Evolutionary conservation across 1,284 basidiomycete species (phyloP).

Genomic region (Puccinia triticina): DNA sequence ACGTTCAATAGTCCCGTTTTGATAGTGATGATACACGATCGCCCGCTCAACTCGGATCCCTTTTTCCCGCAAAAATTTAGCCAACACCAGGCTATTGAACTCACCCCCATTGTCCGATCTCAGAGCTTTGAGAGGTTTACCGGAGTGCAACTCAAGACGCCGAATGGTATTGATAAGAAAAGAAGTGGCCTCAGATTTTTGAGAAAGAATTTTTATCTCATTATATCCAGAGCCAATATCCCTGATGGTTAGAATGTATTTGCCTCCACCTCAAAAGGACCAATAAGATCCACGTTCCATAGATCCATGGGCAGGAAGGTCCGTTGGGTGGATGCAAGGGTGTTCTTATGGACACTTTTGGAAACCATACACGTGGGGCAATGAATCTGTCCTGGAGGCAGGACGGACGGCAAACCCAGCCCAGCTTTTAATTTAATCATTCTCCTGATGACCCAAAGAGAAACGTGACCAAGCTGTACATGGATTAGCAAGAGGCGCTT

Average conservation of each 20-base stretch:
- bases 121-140: neutral
- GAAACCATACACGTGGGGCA: neutral
- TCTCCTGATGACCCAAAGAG: neutral
- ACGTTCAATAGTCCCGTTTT: conserved; percentile 4
- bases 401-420: neutral
- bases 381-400: neutral
- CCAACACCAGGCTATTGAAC: neutral
- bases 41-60: neutral
- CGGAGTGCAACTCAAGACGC: neutral
- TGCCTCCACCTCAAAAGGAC: conserved; percentile 10
- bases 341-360: neutral
- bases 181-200: neutral
- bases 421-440: neutral
- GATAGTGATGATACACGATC: neutral
- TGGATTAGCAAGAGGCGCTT: neutral
- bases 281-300: neutral
- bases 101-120: neutral
- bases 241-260: neutral
- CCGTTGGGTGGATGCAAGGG: neutral
- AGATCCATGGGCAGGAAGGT: neutral
- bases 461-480: neutral
- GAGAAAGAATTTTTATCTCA: neutral
- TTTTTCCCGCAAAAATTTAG: neutral
- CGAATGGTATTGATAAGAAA: neutral
- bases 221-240: neutral